A percentile compares a stretch with the other conserved stretches of the same genome.
These are phyloP conservation scores for Fraxinus albicans DNA, from an alignment of 305 asterid genomes.

Conservation along the genomic window DNA sequence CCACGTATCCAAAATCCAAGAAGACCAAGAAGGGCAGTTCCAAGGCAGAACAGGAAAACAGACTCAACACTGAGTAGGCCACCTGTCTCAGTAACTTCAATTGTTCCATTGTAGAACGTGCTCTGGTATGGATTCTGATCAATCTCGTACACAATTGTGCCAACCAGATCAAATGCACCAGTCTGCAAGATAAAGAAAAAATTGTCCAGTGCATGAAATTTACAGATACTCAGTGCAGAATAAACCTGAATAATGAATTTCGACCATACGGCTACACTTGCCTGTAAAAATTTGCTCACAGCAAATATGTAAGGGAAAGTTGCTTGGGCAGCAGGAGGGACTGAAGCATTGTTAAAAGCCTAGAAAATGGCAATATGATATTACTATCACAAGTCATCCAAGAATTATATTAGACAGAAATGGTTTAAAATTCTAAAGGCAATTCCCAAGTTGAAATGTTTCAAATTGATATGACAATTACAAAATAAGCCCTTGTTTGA, in stretches of 20 bases:
- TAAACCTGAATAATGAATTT: slow-evolving; percentile 1
- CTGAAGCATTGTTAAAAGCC: slow-evolving; percentile 84
- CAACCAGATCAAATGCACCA: slow-evolving; percentile 89
- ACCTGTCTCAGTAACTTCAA: slow-evolving; percentile 87
- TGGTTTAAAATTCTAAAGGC: slow-evolving; percentile 1
- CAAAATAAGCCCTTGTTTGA: neutral
- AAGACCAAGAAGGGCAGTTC: slow-evolving; percentile 61
- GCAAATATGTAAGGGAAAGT: slow-evolving; percentile 79
- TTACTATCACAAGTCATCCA: slow-evolving; percentile 9
- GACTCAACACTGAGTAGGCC: slow-evolving; percentile 86
- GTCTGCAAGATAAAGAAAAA: slow-evolving; percentile 46
- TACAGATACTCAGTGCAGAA: neutral
- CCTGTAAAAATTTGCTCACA: slow-evolving; percentile 98
- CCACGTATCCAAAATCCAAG: slow-evolving; percentile 63
- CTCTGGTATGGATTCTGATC: slow-evolving; percentile 74
- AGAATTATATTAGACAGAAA: slow-evolving; percentile 7
- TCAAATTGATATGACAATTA: neutral
- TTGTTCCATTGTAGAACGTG: slow-evolving; percentile 86
- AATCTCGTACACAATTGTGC: slow-evolving; percentile 82
- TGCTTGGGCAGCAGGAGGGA: slow-evolving; percentile 89
- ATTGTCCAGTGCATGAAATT: neutral
- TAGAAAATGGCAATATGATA: slow-evolving; percentile 31
- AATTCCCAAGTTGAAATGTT: neutral
- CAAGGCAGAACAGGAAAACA: slow-evolving; percentile 85
- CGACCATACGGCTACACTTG: slow-evolving; percentile 24